A percentile compares a stretch with the other conserved stretches of the same genome.
Conservation (phyloP, 2,329 filamentous ascomycete genomes). For the Arthroderma sp. region DNA sequence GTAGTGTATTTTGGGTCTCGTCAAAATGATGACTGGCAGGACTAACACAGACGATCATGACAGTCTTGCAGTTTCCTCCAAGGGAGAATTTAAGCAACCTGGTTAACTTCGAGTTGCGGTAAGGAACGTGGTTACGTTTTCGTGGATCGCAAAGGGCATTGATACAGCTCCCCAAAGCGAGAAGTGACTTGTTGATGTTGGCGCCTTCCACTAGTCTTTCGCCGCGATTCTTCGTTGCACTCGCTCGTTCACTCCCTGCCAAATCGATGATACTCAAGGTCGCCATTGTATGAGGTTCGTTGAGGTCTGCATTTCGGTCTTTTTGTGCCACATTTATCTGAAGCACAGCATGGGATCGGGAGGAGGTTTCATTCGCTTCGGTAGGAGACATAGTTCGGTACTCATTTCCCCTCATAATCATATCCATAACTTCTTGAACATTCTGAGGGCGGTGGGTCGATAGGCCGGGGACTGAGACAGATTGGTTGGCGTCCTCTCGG, state of each 20-base stretch:
- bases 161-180: constrained; percentile 92
- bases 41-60: constrained; percentile 99
- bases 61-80: constrained; percentile 94
- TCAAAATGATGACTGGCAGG: constrained; percentile 95
- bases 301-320: constrained; percentile 80
- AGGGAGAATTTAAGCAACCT: constrained; percentile 92
- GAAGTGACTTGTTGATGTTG: constrained; percentile 97
- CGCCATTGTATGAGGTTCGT: constrained; percentile 95
- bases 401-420: constrained; percentile 91
- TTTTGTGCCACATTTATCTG: constrained; percentile 95
- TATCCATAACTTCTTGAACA: constrained; percentile 97
- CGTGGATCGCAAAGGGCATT: constrained; percentile 91
- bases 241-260: constrained; percentile 88
- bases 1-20: constrained; percentile 93
- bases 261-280: constrained; percentile 97
- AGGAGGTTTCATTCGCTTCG: constrained; percentile 93
- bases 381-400: constrained; percentile 93
- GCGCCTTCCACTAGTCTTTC: constrained; percentile 85
- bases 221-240: constrained; percentile 90
- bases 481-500: constrained; percentile 85
- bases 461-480: constrained; percentile 79
- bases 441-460: constrained; percentile 84
- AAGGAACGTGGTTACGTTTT: constrained; percentile 87
- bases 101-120: constrained; percentile 94
- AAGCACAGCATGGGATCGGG: constrained; percentile 88